A percentile compares a stretch with the other conserved stretches of the same genome.
Evolutionary conservation across 75 land plant genomes (phyloP).

Genomic region (Selaginella tamariscina): DNA sequence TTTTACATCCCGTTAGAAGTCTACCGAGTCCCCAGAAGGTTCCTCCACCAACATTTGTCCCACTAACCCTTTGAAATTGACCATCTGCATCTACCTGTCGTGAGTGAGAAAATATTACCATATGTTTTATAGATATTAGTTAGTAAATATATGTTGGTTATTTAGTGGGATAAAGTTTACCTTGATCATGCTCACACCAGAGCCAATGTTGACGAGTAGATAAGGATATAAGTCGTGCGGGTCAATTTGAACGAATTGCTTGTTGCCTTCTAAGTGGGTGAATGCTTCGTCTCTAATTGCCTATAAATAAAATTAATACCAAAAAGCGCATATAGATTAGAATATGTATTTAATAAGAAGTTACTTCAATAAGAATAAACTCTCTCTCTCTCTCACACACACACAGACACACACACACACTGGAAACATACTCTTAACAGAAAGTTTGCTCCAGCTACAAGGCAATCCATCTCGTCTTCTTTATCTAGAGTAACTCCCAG

Average conservation of each 20-base stretch:
- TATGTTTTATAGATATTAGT: not conserved
- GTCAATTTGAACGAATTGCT: constrained; percentile 89
- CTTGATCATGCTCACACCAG: constrained; percentile 98
- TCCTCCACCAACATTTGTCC: constrained; percentile 96
- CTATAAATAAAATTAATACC: constrained; percentile 21
- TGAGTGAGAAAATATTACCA: not conserved
- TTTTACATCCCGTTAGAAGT: constrained; percentile 80
- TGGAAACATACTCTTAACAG: constrained; percentile 50
- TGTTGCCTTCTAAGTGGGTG: constrained; percentile 83
- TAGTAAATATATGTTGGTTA: too few relatives aligned
- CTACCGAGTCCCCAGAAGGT: constrained; percentile 94
- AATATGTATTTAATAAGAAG: not conserved
- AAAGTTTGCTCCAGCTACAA: constrained; percentile 91
- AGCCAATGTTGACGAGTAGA: constrained; percentile 90
- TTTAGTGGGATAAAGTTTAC: constrained; percentile 32
- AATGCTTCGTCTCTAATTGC: constrained; percentile 88
- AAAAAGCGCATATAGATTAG: not conserved
- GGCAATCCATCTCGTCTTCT: constrained; percentile 96
- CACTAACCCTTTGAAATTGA: constrained; percentile 83
- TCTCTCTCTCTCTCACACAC: too few relatives aligned
- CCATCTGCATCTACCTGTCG: constrained; percentile 87
- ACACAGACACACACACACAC: not conserved
- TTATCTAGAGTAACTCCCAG: constrained; percentile 80
- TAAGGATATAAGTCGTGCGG: constrained; percentile 88
- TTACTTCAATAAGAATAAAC: not conserved